These are phyloP conservation scores for Colletotrichum eremochloae DNA, from an alignment of 2,329 filamentous ascomycete genomes.

Conservation along the genomic window DNA sequence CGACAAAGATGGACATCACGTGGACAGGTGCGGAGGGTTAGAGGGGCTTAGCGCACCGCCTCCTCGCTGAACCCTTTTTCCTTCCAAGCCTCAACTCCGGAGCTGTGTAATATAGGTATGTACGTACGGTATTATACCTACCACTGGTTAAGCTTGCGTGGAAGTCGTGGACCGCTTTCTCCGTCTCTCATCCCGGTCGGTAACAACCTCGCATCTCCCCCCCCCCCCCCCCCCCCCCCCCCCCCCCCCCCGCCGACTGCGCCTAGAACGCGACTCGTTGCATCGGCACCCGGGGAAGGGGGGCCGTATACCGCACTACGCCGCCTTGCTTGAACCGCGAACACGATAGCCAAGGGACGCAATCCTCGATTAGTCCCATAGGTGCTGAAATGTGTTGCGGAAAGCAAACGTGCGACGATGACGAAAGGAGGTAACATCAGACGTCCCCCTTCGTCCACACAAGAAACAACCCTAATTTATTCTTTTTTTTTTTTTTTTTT, in stretches of 20 bases:
- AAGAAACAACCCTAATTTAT: neutral
- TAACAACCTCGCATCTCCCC: constrained; percentile 22
- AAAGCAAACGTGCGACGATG: neutral
- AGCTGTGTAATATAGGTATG: neutral
- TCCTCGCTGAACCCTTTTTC: constrained; percentile 12
- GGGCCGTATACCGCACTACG: neutral
- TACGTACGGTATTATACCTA: too few species aligned
- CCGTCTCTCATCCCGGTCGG: too few species aligned
- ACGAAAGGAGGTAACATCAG: neutral
- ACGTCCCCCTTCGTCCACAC: constrained; percentile 1
- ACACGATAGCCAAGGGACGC: too few species aligned
- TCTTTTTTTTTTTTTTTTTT: too few species aligned
- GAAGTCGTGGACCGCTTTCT: too few species aligned
- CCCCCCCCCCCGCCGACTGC: constrained; percentile 17
- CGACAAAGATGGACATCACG: constrained; percentile 7
- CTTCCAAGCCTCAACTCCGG: constrained; percentile 12
- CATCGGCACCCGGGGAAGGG: neutral
- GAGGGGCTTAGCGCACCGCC: constrained; percentile 26
- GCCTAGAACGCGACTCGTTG: neutral
- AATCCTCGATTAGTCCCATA: too few species aligned
- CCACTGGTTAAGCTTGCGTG: too few species aligned
- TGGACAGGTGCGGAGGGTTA: constrained; percentile 1
- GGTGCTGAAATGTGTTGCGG: too few species aligned
- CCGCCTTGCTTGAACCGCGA: neutral
- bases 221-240: too few species aligned